Evolutionary conservation across 2,329 filamentous ascomycete genomes (phyloP).

Genomic region (Penicillium frequentans): DNA sequence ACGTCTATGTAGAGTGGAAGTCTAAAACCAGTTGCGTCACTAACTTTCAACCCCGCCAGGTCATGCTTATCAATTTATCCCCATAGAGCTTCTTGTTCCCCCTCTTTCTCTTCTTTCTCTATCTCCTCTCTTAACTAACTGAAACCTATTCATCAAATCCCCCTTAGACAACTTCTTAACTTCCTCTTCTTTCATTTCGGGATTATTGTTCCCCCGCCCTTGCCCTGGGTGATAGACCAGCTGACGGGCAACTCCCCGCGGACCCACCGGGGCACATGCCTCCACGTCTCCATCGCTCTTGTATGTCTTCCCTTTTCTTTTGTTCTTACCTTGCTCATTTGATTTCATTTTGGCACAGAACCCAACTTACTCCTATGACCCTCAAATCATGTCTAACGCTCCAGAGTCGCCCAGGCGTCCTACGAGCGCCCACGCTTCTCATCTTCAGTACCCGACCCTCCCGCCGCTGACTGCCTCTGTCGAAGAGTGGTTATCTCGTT

Average conservation of each 20-base stretch:
- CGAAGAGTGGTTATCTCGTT: conserved; percentile 43
- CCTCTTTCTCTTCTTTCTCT: not conserved
- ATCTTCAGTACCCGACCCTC: conserved; percentile 44
- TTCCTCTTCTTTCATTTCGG: not conserved
- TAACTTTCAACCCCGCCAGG: not conserved
- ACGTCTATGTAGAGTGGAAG: not conserved
- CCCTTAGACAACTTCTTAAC: not conserved
- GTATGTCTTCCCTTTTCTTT: conserved; percentile 12
- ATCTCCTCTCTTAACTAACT: not conserved
- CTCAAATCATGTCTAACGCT: conserved; percentile 38
- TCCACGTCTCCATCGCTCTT: conserved; percentile 10
- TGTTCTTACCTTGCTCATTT: conserved; percentile 1
- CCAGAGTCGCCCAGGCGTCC: conserved; percentile 33
- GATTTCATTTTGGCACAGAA: conserved; percentile 2
- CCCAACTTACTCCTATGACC: not conserved
- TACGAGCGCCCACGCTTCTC: conserved; percentile 26
- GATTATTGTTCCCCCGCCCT: not conserved
- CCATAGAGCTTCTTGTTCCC: not conserved
- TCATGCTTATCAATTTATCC: conserved; percentile 2
- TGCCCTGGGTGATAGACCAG: conserved; percentile 6
- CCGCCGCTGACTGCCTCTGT: conserved; percentile 40
- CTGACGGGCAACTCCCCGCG: conserved; percentile 18
- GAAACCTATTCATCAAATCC: not conserved
- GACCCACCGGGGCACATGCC: conserved; percentile 23
- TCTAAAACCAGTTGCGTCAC: not conserved